Conservation (phyloP, 106 monocot genomes). For the Alisma plantagoaquatica region DNA sequence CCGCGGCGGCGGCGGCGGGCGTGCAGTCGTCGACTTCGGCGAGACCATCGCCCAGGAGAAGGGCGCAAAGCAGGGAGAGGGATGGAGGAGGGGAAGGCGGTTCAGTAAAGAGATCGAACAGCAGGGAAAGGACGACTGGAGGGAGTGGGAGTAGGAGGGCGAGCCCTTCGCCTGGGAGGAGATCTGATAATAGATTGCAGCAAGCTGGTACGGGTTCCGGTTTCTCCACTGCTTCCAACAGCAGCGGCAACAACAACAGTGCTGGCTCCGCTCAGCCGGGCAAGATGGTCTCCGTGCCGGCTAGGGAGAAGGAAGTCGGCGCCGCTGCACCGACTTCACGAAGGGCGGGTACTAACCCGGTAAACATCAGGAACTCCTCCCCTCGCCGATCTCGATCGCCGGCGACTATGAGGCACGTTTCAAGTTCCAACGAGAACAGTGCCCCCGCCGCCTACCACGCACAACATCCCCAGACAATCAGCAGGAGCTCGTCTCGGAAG, state of each 20-base stretch:
- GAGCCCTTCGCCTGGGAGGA: conserved; percentile 73
- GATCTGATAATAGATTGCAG: conserved; percentile 51
- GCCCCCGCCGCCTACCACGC: too few relatives aligned
- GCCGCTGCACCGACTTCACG: not conserved
- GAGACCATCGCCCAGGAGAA: conserved; percentile 51
- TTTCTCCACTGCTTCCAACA: too few relatives aligned
- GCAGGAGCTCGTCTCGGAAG: conserved; percentile 76
- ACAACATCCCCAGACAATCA: conserved; percentile 39
- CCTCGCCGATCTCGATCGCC: conserved; percentile 53
- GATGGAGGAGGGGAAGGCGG: too few relatives aligned
- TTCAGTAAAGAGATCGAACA: too few relatives aligned
- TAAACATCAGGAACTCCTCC: too few relatives aligned
- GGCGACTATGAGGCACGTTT: conserved; percentile 22
- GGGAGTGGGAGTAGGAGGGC: conserved; percentile 54
- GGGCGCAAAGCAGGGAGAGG: conserved; percentile 56
- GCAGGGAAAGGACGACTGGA: too few relatives aligned
- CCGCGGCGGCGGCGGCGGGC: conserved; percentile 21
- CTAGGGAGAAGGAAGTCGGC: conserved; percentile 57
- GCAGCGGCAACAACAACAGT: too few relatives aligned
- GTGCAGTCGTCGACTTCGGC: conserved; percentile 17
- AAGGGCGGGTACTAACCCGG: too few relatives aligned
- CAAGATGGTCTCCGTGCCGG: conserved; percentile 85
- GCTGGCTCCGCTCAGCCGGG: conserved; percentile 29
- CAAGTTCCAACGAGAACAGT: conserved; percentile 51
- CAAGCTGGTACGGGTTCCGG: not conserved